Percentiles rank a stretch among this genome's conserved stretches.
These are phyloP conservation scores for Russula vinacea DNA, from an alignment of 768 basidiomycete genomes.

Conservation along the genomic window DNA sequence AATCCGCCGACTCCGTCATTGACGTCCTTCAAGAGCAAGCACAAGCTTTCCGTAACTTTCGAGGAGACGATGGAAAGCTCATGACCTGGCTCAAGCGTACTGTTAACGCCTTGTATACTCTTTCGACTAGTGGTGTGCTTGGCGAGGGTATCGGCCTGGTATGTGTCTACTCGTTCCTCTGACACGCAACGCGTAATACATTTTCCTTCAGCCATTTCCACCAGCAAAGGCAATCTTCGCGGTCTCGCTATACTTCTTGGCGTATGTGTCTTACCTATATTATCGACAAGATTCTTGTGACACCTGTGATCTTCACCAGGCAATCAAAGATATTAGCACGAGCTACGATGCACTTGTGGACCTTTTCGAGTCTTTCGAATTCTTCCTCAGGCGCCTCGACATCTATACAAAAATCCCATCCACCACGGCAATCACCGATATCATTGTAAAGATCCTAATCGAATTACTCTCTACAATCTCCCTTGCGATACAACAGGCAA, in stretches of 20 bases:
- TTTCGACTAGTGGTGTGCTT: background rate
- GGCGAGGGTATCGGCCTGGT: background rate
- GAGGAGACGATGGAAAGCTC: background rate
- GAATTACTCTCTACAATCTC: background rate
- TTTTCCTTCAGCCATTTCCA: background rate
- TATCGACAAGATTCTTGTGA: background rate
- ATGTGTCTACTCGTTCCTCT: background rate
- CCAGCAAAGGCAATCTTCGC: background rate
- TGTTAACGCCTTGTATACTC: background rate
- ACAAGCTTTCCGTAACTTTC: background rate
- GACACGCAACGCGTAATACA: background rate
- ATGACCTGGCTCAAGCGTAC: background rate
- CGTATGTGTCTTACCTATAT: background rate
- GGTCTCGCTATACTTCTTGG: background rate
- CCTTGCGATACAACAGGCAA: background rate
- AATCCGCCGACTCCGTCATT: background rate
- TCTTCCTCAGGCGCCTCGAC: too few species aligned
- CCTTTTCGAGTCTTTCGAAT: background rate
- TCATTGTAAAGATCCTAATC: background rate
- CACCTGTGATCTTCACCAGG: background rate
- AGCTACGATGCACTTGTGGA: background rate
- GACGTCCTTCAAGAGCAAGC: background rate
- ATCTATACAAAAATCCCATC: too few species aligned
- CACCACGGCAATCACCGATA: background rate
- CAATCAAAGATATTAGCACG: background rate